Conservation (phyloP, 768 basidiomycete species). For the Gloeophyllum trabeum region DNA sequence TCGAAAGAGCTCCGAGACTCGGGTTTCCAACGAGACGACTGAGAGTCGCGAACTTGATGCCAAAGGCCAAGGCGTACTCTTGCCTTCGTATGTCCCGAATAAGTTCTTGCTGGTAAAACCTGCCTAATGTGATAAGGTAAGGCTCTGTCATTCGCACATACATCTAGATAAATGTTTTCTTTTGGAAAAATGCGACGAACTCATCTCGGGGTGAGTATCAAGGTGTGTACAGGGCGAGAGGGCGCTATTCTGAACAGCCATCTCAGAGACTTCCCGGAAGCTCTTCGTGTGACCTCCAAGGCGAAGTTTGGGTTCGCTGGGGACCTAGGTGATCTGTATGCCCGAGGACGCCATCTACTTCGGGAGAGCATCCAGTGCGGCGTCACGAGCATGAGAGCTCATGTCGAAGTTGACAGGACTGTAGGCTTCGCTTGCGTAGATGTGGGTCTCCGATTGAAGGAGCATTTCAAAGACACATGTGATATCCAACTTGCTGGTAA, state of each 20-base stretch:
- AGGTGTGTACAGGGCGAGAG: background rate
- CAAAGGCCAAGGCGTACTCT: background rate
- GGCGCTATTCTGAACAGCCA: background rate
- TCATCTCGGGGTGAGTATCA: conserved; percentile 39
- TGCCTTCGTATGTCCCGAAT: background rate
- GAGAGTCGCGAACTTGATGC: background rate
- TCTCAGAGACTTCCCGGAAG: conserved; percentile 43
- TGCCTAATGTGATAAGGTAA: conserved; percentile 4
- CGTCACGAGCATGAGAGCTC: conserved; percentile 59
- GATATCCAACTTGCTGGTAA: conserved; percentile 49
- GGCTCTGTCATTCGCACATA: conserved; percentile 51
- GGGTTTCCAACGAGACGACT: background rate
- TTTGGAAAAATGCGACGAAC: conserved; percentile 38
- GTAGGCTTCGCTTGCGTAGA: conserved; percentile 46
- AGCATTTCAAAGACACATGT: conserved; percentile 32
- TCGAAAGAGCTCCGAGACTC: background rate
- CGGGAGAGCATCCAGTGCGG: conserved; percentile 46
- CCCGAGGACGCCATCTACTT: conserved; percentile 41
- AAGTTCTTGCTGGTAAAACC: background rate
- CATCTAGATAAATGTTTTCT: conserved; percentile 65
- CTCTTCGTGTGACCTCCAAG: conserved; percentile 35
- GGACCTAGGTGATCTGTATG: conserved; percentile 32
- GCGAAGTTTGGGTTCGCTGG: conserved; percentile 39
- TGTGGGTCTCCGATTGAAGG: conserved; percentile 34
- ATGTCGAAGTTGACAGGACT: conserved; percentile 49